phyloP scores from a whole-genome alignment of 2,329 filamentous ascomycete species.

The Diaporthe capsici region DNA sequence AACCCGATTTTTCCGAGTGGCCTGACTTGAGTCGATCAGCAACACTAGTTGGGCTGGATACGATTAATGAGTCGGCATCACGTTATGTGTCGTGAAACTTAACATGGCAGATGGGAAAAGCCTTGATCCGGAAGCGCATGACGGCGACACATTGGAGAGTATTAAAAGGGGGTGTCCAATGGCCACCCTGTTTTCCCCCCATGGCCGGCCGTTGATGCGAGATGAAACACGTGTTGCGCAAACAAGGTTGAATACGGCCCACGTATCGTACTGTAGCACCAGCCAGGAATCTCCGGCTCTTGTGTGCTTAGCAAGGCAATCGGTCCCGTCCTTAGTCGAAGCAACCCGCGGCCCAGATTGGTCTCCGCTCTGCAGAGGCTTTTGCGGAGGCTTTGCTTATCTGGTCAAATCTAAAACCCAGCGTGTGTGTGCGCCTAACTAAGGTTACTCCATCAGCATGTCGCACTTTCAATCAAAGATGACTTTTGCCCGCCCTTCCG shows the following conservation, averaged over 20 bases:
- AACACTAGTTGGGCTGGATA: conserved; percentile 25
- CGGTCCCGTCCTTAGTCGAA: conserved; percentile 17
- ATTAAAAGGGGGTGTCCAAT: conserved; percentile 19
- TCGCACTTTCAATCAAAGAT: conserved; percentile 30
- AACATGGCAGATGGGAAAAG: conserved; percentile 29
- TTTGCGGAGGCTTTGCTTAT: conserved; percentile 30
- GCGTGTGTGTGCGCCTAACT: background rate
- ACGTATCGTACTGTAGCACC: conserved; percentile 32
- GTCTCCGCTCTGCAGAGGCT: conserved; percentile 36
- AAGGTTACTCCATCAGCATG: conserved; percentile 17
- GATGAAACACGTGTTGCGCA: conserved; percentile 42
- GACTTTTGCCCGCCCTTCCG: conserved; percentile 22
- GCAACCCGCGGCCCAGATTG: conserved; percentile 27
- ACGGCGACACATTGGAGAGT: conserved; percentile 30
- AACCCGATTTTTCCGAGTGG: conserved; percentile 3
- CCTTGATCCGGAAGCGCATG: conserved; percentile 28
- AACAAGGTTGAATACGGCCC: conserved; percentile 38
- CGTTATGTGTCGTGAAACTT: conserved; percentile 39
- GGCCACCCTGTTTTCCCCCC: background rate
- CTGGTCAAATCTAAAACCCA: conserved; percentile 24
- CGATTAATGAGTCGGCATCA: conserved; percentile 38
- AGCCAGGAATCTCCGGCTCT: conserved; percentile 33
- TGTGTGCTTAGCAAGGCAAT: conserved; percentile 22
- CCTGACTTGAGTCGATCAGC: conserved; percentile 33
- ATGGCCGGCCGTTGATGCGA: conserved; percentile 32